phyloP scores from a whole-genome alignment of 129 eudicot species.

The Flaveria trinervia region DNA sequence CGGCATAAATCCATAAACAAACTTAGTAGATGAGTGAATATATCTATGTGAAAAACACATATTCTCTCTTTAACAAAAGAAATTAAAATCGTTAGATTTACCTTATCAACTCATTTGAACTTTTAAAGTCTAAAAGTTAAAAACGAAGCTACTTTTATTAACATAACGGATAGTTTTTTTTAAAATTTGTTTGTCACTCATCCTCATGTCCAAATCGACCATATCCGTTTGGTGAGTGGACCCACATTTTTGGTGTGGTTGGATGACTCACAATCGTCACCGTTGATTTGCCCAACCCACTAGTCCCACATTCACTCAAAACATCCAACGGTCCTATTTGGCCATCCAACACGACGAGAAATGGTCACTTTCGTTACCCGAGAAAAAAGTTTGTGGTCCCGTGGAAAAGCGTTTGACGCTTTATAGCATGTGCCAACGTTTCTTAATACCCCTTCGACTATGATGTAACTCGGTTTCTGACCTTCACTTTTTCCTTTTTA shows the following conservation, averaged over 20 bases:
- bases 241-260: slow-evolving; percentile 10
- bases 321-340: slow-evolving; percentile 34
- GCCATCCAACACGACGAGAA: slow-evolving; percentile 20
- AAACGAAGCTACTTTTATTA: neutral
- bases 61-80: too few relatives aligned
- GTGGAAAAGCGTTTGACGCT: slow-evolving; percentile 43
- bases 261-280: slow-evolving; percentile 21
- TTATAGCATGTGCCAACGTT: slow-evolving; percentile 23
- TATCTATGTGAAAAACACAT: too few relatives aligned
- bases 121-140: neutral
- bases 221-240: slow-evolving; percentile 36
- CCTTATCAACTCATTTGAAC: neutral
- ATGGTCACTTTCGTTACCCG: slow-evolving; percentile 35
- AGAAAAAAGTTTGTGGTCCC: slow-evolving; percentile 21
- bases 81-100: neutral
- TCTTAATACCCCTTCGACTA: neutral
- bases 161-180: slow-evolving; percentile 32
- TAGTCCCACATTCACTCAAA: slow-evolving; percentile 16
- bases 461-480: neutral
- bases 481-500: neutral
- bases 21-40: too few relatives aligned
- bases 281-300: slow-evolving; percentile 32
- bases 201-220: slow-evolving; percentile 8
- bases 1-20: too few relatives aligned
- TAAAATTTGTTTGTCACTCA: neutral